Evolutionary conservation across 345 rosid species (phyloP), one percentile per base, ranked within the genome.

Genomic region (Brassica juncea): DNA sequence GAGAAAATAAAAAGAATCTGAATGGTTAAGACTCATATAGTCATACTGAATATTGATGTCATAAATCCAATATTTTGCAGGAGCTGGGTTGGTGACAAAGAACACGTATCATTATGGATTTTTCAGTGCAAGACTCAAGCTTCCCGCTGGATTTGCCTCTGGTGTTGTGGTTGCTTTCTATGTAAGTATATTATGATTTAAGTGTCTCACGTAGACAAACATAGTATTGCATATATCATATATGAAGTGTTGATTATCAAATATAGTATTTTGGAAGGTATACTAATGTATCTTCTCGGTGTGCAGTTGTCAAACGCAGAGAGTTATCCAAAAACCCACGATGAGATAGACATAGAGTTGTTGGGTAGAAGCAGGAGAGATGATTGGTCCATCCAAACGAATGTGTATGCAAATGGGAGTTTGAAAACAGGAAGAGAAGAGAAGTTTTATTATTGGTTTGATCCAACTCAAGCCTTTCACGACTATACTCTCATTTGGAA

Each of bases 91-190:
- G 81, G 86, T 80, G 11, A 85, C 99, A 0, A 82, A 62, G 76
- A 85, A 80, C 80, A 84, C 73, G 59, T 92, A 84, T 69, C 72
- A 82, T 60, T 83, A 90, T 55, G 97, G 99, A 35, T 94, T 94
- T 84, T 94, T 94, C 83, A 91, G 97, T 81, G 90, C 97, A 44
- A 91, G 94, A 58, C 84, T 94, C 39, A 92, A 94, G 78, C 85
- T 94, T 80, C 97, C 99, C 0, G 85, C 92, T 27, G 97, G 97
- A 59, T 84, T 90, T 52, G 81, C 97, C 39, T 87, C 97, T 19
- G 99, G 99, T 37, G 99, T 94, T 66, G 99, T 94, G 0, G 90
- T 91, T 6, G 99, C 99, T 68, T 94, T 92, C 86, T 94, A 94
- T 75, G 99, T 91, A 87, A 82, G 91, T 68, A 68, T 66, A n/a